Evolutionary conservation across 441 rosid genomes (phyloP).

Genomic region (Raphanus hybrid): DNA sequence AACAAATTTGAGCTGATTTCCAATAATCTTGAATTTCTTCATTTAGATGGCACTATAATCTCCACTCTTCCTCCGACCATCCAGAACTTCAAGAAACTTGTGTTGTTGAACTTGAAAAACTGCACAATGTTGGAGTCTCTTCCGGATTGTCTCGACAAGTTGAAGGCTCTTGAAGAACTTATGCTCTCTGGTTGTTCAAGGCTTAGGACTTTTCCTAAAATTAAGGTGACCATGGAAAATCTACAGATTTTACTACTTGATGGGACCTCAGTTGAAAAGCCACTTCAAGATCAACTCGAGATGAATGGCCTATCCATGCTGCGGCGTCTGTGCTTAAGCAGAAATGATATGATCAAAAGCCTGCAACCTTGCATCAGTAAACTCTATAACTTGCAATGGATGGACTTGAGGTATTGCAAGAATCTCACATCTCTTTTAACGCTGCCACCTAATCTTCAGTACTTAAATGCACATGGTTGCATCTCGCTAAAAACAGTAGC

Average conservation of each 20-base stretch:
- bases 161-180: conserved; percentile 20
- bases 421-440: conserved; percentile 17
- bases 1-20: conserved; percentile 16
- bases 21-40: not conserved
- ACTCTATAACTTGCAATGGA: not conserved
- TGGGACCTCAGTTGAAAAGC: conserved; percentile 16
- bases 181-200: conserved; percentile 22
- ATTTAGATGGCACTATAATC: conserved; percentile 22
- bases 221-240: not conserved
- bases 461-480: not conserved
- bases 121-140: conserved; percentile 32
- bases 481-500: not conserved
- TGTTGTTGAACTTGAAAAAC: not conserved
- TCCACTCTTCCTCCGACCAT: conserved; percentile 5
- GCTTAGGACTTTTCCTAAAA: conserved; percentile 12
- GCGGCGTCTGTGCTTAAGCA: conserved; percentile 20
- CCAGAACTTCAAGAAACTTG: conserved; percentile 3
- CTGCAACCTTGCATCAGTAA: not conserved
- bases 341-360: conserved; percentile 28
- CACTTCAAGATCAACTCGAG: not conserved
- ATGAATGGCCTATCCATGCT: conserved; percentile 20
- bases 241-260: not conserved
- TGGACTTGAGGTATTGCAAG: conserved; percentile 11
- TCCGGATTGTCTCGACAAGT: conserved; percentile 21
- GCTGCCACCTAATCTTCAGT: conserved; percentile 18